Conservation (phyloP, 2,329 filamentous ascomycete genomes). For the Aspergillus ibericus region DNA sequence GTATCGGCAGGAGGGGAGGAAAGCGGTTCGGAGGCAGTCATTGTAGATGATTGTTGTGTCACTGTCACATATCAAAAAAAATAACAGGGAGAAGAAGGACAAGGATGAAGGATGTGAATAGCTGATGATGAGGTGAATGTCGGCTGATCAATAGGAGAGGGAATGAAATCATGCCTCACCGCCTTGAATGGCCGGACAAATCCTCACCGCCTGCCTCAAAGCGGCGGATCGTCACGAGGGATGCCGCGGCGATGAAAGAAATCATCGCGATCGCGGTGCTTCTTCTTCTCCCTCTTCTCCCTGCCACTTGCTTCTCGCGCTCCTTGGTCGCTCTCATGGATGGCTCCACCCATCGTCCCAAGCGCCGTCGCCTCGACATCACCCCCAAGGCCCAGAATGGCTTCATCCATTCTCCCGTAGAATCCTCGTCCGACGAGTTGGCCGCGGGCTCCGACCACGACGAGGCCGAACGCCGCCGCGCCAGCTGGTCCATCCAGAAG, state of each 20-base stretch:
- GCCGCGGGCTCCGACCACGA: slow-evolving; percentile 37
- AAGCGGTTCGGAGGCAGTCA: slow-evolving; percentile 18
- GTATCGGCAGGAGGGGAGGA: slow-evolving; percentile 43
- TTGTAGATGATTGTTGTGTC: not conserved
- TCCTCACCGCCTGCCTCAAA: not conserved
- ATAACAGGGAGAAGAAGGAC: not conserved
- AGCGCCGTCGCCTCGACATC: slow-evolving; percentile 34
- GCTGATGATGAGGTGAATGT: not conserved
- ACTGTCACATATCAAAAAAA: not conserved
- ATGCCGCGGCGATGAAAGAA: slow-evolving; percentile 4
- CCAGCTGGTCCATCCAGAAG: slow-evolving; percentile 37
- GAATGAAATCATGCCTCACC: slow-evolving; percentile 12
- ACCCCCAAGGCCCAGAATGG: slow-evolving; percentile 17
- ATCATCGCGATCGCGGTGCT: not conserved
- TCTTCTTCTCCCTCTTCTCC: not conserved
- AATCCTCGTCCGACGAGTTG: slow-evolving; percentile 45
- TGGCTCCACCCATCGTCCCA: slow-evolving; percentile 24
- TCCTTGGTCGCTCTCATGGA: slow-evolving; percentile 20
- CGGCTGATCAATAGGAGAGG: not conserved
- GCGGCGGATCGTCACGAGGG: slow-evolving; percentile 6
- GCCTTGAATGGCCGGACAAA: not conserved
- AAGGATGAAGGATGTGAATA: not conserved
- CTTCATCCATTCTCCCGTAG: slow-evolving; percentile 25
- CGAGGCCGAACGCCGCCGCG: slow-evolving; percentile 36
- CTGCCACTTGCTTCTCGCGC: not conserved